phyloP scores from a whole-genome alignment of 2,329 filamentous ascomycete species.

The Penicillium sp. region DNA sequence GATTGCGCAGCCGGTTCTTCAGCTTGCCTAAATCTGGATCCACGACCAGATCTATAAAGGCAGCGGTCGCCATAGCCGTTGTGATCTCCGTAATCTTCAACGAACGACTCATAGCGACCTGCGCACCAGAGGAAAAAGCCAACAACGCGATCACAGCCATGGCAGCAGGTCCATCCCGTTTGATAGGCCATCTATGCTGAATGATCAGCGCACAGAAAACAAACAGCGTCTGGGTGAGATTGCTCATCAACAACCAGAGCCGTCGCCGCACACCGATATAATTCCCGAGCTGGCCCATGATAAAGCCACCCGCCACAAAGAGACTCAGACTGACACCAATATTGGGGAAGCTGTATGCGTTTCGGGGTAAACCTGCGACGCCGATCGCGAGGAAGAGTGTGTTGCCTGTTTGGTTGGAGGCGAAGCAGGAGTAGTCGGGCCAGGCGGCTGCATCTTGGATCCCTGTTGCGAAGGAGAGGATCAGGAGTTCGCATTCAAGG shows the following conservation, averaged over 20 bases:
- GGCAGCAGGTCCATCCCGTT: conserved; percentile 43
- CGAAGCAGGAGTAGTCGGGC: conserved; percentile 62
- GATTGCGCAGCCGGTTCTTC: conserved; percentile 48
- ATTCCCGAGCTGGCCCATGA: conserved; percentile 59
- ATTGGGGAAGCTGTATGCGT: conserved; percentile 54
- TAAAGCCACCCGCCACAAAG: conserved; percentile 56
- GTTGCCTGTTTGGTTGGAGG: conserved; percentile 66
- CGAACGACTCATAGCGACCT: conserved; percentile 53
- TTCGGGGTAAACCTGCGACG: conserved; percentile 48
- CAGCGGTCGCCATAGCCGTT: conserved; percentile 65
- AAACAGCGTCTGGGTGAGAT: conserved; percentile 54
- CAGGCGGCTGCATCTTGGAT: conserved; percentile 59
- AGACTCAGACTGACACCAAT: conserved; percentile 56
- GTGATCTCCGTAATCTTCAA: conserved; percentile 61
- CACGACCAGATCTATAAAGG: conserved; percentile 61
- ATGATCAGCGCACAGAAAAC: conserved; percentile 56
- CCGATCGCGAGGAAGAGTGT: conserved; percentile 61
- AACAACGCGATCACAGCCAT: conserved; percentile 52
- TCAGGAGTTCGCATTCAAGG: conserved; percentile 37
- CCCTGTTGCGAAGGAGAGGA: conserved; percentile 41
- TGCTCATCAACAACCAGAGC: conserved; percentile 56
- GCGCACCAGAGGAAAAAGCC: conserved; percentile 57
- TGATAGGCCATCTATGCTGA: conserved; percentile 40
- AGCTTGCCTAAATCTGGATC: conserved; percentile 51
- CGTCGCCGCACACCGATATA: conserved; percentile 52